Evolutionary conservation across 306 rosid genomes (phyloP), one percentile per base, ranked within the genome.

Genomic region (Cicer yamashitae): DNA sequence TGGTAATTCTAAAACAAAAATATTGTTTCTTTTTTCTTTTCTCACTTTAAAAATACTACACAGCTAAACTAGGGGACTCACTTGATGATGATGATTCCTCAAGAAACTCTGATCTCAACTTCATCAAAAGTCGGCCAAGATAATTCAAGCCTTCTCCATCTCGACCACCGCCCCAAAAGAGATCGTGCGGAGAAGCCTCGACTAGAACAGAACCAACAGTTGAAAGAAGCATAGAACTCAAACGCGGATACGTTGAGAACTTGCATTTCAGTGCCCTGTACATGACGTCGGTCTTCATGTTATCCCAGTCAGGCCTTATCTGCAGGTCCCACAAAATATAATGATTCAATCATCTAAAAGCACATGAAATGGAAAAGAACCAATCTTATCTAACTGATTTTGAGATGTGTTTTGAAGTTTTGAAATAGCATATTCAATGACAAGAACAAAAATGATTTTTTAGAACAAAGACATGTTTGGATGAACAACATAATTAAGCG

Each of bases 121-220:
- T 91, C 97, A 94, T 94, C 81, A 94, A 78, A 2, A 91, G 78
- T 81, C 97, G 85, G 6, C 98, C 98, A 4, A 94, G 88, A 84
- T 90, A 89, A 58, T 94, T 94, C 47, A 94, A 84, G 73, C 98
- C 98, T 79, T 94, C 97, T 22, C 97, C 98, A 1, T 86, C 94
- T 62, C 96, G 85, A 1, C 98, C 98, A 18, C 97, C 98, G 0
- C 98, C 98, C 98, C 96, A 94, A 76, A 94, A 86, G 20, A 94
- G 90, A 83, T 91, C 98, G 54, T 88, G 94, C 0, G 96, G 98
- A 30, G 98, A 89, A 61, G 97, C 93, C 86, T 94, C 98, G 46
- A 91, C 97, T 45, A 94, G 96, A 73, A 91, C 91, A 39, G 89
- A 87, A 65, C 96, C 98, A 30, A 85, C 86, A 59, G 96, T 91